Conservation (phyloP, 148 eudicot species). For the Chenopodium album region DNA sequence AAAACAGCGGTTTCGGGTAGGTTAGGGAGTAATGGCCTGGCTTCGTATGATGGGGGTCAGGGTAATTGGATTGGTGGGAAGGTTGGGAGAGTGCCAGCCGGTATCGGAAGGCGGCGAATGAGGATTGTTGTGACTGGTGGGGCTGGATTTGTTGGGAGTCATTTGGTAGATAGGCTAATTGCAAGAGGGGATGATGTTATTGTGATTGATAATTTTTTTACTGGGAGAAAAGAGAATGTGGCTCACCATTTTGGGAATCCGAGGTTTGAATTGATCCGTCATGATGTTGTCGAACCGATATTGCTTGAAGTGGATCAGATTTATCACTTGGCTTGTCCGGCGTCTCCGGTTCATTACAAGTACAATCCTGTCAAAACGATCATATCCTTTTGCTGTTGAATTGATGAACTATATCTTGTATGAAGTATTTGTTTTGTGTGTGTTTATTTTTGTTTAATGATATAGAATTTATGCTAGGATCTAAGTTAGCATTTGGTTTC, state of each 20-base stretch:
- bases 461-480: background rate
- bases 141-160: slow-evolving; percentile 79
- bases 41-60: slow-evolving; percentile 12
- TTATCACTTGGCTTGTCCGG: slow-evolving; percentile 85
- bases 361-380: slow-evolving; percentile 79
- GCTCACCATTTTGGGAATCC: slow-evolving; percentile 65
- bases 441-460: background rate
- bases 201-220: slow-evolving; percentile 76
- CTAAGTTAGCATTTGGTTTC: background rate
- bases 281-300: slow-evolving; percentile 82
- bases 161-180: slow-evolving; percentile 70
- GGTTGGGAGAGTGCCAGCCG: slow-evolving; percentile 55
- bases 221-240: slow-evolving; percentile 82
- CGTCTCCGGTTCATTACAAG: slow-evolving; percentile 85
- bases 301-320: slow-evolving; percentile 84
- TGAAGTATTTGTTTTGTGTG: background rate
- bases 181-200: slow-evolving; percentile 76
- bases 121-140: slow-evolving; percentile 75
- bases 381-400: slow-evolving; percentile 52
- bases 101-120: slow-evolving; percentile 48
- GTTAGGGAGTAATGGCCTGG: slow-evolving; percentile 2
- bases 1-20: background rate
- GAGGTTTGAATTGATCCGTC: slow-evolving; percentile 73
- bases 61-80: slow-evolving; percentile 15
- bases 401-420: background rate